phyloP scores from a whole-genome alignment of 345 rosid genomes.

The Balakata baccata region DNA sequence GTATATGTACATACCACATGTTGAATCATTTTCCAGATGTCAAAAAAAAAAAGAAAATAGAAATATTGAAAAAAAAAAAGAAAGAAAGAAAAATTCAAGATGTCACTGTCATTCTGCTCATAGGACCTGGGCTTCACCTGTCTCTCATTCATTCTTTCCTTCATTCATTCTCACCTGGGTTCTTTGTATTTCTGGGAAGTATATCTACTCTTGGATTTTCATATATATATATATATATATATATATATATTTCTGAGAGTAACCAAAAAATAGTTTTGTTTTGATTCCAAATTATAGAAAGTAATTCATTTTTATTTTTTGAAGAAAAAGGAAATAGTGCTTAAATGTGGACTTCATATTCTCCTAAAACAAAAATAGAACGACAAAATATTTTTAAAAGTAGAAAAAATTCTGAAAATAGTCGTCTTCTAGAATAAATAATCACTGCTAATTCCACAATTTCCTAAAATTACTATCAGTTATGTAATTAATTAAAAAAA shows the following conservation, averaged over 20 bases:
- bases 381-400: no score
- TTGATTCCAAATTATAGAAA: background rate
- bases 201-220: background rate
- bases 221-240: no score
- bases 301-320: background rate
- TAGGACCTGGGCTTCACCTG: background rate
- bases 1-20: no score
- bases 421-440: no score
- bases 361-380: no score
- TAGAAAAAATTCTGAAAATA: no score
- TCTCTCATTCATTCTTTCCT: background rate
- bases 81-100: no score
- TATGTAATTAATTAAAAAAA: background rate
- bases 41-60: no score
- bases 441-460: no score
- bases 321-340: background rate
- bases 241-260: no score
- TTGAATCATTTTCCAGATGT: no score
- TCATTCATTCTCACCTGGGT: background rate
- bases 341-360: background rate
- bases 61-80: no score
- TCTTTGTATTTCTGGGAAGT: background rate
- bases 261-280: background rate
- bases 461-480: background rate
- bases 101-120: background rate